Evolutionary conservation across 2,329 filamentous ascomycete species (phyloP).

Genomic region (Cordyceps cateniannulata): DNA sequence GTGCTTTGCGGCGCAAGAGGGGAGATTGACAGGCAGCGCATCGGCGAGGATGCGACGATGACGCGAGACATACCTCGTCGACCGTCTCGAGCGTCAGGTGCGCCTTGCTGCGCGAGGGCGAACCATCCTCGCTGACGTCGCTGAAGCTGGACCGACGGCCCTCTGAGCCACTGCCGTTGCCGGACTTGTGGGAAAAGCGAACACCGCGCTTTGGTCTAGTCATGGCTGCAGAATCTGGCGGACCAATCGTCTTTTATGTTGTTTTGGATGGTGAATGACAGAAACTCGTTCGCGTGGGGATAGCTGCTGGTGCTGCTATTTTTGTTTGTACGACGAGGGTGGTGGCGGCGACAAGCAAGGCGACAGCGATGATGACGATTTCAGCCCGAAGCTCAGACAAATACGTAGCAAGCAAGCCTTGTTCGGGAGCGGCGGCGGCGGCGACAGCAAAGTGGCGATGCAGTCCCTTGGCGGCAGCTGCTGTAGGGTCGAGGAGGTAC

Average conservation of each 20-base stretch:
- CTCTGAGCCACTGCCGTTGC: constrained; percentile 40
- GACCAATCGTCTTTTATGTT: not conserved
- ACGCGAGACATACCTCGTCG: constrained; percentile 24
- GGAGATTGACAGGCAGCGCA: too few species aligned
- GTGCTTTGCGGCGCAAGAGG: too few species aligned
- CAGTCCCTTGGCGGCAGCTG: not conserved
- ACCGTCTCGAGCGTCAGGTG: constrained; percentile 27
- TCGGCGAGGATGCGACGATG: not conserved
- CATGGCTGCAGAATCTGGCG: constrained; percentile 21
- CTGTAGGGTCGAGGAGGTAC: not conserved
- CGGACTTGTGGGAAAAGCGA: constrained; percentile 46
- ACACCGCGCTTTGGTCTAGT: constrained; percentile 43
- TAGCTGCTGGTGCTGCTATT: not conserved
- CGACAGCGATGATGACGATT: constrained; percentile 1
- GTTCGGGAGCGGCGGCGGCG: not conserved
- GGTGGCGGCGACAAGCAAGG: not conserved
- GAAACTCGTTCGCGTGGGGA: not conserved
- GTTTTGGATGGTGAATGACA: not conserved
- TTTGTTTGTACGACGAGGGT: not conserved
- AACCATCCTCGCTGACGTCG: constrained; percentile 55
- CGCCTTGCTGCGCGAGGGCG: constrained; percentile 24
- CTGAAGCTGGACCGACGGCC: constrained; percentile 65
- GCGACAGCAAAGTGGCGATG: not conserved
- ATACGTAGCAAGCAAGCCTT: not conserved
- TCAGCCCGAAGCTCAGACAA: not conserved